Evolutionary conservation across 1,284 basidiomycete species (phyloP).

Genomic region (Trametes sp.): DNA sequence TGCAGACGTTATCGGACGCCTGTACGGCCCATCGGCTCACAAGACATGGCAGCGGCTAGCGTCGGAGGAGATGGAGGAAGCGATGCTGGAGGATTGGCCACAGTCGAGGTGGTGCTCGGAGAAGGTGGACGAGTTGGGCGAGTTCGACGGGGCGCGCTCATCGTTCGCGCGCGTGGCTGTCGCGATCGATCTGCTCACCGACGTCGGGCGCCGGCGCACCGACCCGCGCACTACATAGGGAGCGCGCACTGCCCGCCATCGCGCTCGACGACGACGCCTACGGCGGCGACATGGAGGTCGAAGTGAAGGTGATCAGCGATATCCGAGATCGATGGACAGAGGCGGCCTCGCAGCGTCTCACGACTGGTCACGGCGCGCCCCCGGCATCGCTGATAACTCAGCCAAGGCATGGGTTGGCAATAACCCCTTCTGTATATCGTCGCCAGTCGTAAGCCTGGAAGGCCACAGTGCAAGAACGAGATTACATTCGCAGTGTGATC

Average conservation of each 20-base stretch:
- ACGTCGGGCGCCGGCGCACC: too few relatives aligned
- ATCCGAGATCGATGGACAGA: slow-evolving; percentile 26
- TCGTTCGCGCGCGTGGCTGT: slow-evolving; percentile 6
- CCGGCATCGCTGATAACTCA: slow-evolving; percentile 19
- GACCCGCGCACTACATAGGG: too few relatives aligned
- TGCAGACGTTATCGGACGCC: slow-evolving; percentile 27
- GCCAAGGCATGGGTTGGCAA: neutral
- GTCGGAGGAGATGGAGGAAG: neutral
- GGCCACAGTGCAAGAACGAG: slow-evolving; percentile 6
- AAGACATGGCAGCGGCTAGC: neutral
- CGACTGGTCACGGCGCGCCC: slow-evolving; percentile 10
- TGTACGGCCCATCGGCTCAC: slow-evolving; percentile 11
- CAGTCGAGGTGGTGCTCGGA: neutral
- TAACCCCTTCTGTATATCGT: neutral
- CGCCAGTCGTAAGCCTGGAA: neutral
- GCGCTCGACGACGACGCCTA: neutral
- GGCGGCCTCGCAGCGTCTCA: slow-evolving; percentile 21
- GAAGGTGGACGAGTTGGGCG: neutral
- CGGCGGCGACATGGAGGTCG: slow-evolving; percentile 17
- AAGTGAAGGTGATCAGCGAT: slow-evolving; percentile 17
- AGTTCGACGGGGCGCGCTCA: neutral
- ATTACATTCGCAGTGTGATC: slow-evolving; percentile 28
- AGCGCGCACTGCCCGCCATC: neutral
- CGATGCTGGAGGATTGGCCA: neutral
- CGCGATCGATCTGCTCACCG: slow-evolving; percentile 17